Evolutionary conservation across 108 stramenopile genomes (phyloP).

Genomic region (Cyclotella kingstonii): DNA sequence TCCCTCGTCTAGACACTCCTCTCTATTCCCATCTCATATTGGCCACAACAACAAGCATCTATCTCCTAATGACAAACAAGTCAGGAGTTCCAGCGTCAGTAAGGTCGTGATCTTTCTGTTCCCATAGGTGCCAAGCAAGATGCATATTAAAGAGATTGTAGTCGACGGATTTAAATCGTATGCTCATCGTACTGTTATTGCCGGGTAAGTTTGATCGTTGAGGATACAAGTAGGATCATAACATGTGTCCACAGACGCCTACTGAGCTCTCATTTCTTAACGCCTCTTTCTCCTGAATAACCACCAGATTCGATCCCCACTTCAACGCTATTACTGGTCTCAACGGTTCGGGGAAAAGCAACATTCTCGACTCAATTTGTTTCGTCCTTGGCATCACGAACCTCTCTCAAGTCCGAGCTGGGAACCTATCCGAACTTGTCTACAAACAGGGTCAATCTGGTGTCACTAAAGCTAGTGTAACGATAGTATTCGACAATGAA

Average conservation of each 20-base stretch:
- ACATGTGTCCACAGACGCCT: too few species aligned
- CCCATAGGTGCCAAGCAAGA: constrained; percentile 36
- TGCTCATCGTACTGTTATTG: constrained; percentile 94
- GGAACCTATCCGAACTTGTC: constrained; percentile 96
- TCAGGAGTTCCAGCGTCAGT: background rate
- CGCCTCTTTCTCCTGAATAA: background rate
- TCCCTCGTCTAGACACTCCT: too few species aligned
- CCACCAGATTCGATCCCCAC: constrained; percentile 91
- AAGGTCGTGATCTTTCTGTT: too few species aligned
- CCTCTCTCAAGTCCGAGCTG: constrained; percentile 95
- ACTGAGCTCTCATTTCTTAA: background rate
- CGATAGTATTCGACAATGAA: constrained; percentile 94
- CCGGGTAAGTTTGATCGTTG: constrained; percentile 85
- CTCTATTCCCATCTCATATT: too few species aligned
- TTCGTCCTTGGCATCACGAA: constrained; percentile 99
- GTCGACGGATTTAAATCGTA: constrained; percentile 99
- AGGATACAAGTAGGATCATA: too few species aligned
- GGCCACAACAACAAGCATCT: too few species aligned
- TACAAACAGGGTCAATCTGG: constrained; percentile 99
- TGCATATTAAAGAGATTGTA: constrained; percentile 96
- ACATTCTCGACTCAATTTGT: constrained; percentile 98
- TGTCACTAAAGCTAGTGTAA: constrained; percentile 97
- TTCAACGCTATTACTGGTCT: constrained; percentile 99
- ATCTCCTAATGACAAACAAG: too few species aligned
- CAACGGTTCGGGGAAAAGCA: constrained; percentile 98